Conservation (phyloP, 345 rosid genomes). For the Linum lewisii region DNA sequence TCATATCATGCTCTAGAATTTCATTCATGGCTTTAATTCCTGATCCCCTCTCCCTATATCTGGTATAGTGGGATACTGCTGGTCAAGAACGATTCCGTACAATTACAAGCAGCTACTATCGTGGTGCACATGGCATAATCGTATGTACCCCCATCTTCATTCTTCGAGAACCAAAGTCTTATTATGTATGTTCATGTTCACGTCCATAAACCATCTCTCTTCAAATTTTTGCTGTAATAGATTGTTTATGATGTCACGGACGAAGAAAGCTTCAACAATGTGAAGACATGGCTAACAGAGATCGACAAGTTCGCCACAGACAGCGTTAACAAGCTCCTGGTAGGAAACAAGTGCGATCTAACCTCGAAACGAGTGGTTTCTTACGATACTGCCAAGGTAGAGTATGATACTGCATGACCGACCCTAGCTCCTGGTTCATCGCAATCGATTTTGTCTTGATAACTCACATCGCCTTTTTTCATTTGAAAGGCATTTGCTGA, state of each 20-base stretch:
- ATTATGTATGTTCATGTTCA: conserved; percentile 8
- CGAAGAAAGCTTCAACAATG: conserved; percentile 73
- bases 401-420: not conserved
- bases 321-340: conserved; percentile 66
- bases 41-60: not conserved
- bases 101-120: conserved; percentile 15
- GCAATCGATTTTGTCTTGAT: not conserved
- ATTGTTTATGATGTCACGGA: conserved; percentile 78
- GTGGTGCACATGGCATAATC: conserved; percentile 18
- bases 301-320: conserved; percentile 69
- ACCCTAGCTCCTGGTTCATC: not conserved
- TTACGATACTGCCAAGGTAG: conserved; percentile 66
- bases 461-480: conserved; percentile 3
- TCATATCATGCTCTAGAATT: not conserved
- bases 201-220: too few relatives aligned
- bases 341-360: conserved; percentile 64
- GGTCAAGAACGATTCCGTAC: conserved; percentile 16
- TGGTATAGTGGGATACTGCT: conserved; percentile 16
- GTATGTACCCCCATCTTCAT: conserved; percentile 16
- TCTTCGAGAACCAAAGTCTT: not conserved
- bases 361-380: conserved; percentile 62
- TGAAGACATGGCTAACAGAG: conserved; percentile 67
- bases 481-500: conserved; percentile 75
- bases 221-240: conserved; percentile 26
- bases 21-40: not conserved